Evolutionary conservation across 83 land plant genomes (phyloP).

Genomic region (Larix sibirica): DNA sequence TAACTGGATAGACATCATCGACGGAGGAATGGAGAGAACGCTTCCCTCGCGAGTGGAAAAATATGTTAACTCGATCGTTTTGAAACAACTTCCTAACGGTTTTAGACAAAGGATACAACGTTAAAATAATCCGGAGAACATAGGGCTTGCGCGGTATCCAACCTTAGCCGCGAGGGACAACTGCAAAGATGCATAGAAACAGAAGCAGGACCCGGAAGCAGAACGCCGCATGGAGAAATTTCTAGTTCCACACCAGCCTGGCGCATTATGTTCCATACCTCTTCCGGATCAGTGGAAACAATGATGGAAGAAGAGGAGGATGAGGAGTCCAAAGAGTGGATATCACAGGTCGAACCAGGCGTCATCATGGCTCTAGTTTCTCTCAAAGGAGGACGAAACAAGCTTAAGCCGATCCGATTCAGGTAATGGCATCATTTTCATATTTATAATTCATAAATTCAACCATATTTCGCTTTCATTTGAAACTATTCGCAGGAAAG

Average conservation of each 20-base stretch:
- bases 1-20: too few relatives aligned
- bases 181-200: slow-evolving; percentile 19
- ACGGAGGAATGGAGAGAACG: too few relatives aligned
- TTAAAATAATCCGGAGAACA: slow-evolving; percentile 67
- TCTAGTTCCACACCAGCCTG: slow-evolving; percentile 15
- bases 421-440: slow-evolving; percentile 45
- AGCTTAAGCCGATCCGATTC: slow-evolving; percentile 91
- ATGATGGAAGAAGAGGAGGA: slow-evolving; percentile 51
- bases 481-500: not conserved
- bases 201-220: slow-evolving; percentile 23
- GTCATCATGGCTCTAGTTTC: slow-evolving; percentile 86
- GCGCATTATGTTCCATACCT: slow-evolving; percentile 22
- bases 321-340: slow-evolving; percentile 77
- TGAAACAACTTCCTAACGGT: not conserved
- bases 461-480: not conserved
- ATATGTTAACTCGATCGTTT: too few relatives aligned
- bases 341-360: slow-evolving; percentile 96
- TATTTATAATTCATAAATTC: not conserved
- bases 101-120: slow-evolving; percentile 83
- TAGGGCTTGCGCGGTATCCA: slow-evolving; percentile 43
- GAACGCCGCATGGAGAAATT: slow-evolving; percentile 34
- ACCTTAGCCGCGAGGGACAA: not conserved
- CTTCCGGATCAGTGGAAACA: slow-evolving; percentile 20
- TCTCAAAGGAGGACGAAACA: slow-evolving; percentile 75
- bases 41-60: too few relatives aligned